Percentiles rank a stretch among this genome's conserved stretches.
Evolutionary conservation across 2,329 filamentous ascomycete genomes (phyloP).

Genomic region (Rachicladosporium sp.): DNA sequence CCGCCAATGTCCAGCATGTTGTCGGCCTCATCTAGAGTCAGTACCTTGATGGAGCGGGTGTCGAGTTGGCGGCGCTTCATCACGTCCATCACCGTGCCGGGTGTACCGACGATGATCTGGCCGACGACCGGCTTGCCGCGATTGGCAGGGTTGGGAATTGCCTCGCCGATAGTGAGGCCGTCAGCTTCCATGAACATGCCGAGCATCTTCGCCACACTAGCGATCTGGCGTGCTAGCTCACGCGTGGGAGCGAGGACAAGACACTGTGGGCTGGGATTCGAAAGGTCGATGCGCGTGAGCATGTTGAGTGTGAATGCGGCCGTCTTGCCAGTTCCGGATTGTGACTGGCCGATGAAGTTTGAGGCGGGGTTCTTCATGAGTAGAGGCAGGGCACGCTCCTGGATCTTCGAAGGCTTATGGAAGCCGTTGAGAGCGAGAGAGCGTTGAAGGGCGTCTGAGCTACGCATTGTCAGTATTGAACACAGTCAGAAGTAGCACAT

Average conservation of each 20-base stretch:
- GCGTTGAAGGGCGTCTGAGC: conserved; percentile 55
- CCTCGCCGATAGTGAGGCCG: conserved; percentile 63
- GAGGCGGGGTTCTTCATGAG: conserved; percentile 74
- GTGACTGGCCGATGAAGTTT: conserved; percentile 97
- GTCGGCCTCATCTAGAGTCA: conserved; percentile 93
- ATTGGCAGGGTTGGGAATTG: conserved; percentile 64
- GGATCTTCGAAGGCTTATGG: conserved; percentile 92
- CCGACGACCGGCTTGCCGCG: conserved; percentile 58
- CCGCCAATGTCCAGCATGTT: conserved; percentile 98
- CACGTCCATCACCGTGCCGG: conserved; percentile 82
- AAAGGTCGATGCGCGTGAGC: conserved; percentile 71
- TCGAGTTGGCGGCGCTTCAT: conserved; percentile 68
- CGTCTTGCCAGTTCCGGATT: conserved; percentile 96
- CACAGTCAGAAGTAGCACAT: conserved; percentile 1
- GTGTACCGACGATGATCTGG: conserved; percentile 82
- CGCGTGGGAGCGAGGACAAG: conserved; percentile 83
- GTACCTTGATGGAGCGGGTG: conserved; percentile 56
- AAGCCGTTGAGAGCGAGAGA: conserved; percentile 76
- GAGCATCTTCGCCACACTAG: conserved; percentile 71
- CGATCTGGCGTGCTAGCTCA: conserved; percentile 88
- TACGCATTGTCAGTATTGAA: conserved; percentile 18
- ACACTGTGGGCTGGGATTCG: conserved; percentile 62
- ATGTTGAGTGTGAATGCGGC: conserved; percentile 92
- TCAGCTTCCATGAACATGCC: conserved; percentile 59
- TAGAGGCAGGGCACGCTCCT: conserved; percentile 84